Conservation (phyloP, 345 rosid species). For the Euphorbia tirucalli region DNA sequence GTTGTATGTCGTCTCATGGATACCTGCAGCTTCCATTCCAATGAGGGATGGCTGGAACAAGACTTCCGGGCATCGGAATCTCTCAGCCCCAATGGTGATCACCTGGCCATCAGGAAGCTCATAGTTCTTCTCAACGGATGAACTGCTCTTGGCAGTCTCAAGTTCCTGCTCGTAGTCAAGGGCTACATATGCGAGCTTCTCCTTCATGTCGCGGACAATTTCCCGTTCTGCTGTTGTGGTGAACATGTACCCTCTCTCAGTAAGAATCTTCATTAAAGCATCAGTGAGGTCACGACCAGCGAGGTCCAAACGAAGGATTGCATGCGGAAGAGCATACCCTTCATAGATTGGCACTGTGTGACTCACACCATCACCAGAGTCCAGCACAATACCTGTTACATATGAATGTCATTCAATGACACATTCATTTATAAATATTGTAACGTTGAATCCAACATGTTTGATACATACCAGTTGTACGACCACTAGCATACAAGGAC, state of each 20-base stretch:
- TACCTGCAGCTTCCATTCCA: slow-evolving; percentile 12
- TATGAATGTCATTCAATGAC: neutral
- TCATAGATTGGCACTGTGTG: too few species aligned
- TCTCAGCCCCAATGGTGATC: slow-evolving; percentile 31
- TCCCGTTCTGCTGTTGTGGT: slow-evolving; percentile 36
- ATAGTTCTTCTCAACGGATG: slow-evolving; percentile 27
- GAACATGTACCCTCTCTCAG: slow-evolving; percentile 32
- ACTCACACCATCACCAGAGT: too few species aligned
- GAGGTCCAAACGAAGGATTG: slow-evolving; percentile 28
- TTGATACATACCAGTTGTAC: slow-evolving; percentile 50
- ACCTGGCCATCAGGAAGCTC: slow-evolving; percentile 15
- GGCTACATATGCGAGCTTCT: slow-evolving; percentile 29
- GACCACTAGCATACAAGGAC: slow-evolving; percentile 46
- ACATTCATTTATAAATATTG: neutral
- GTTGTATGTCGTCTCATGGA: too few species aligned
- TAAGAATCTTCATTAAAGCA: slow-evolving; percentile 31
- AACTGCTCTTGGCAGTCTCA: slow-evolving; percentile 29
- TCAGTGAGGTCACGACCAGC: slow-evolving; percentile 35
- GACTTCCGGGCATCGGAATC: slow-evolving; percentile 34
- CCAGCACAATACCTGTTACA: slow-evolving; percentile 47
- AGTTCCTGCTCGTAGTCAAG: slow-evolving; percentile 30
- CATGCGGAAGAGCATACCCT: too few species aligned
- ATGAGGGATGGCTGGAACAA: slow-evolving; percentile 34
- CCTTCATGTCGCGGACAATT: slow-evolving; percentile 36
- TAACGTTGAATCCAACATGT: neutral